Evolutionary conservation across 495 filamentous ascomycete species (phyloP).

Genomic region (Talaromyces borbonicus): DNA sequence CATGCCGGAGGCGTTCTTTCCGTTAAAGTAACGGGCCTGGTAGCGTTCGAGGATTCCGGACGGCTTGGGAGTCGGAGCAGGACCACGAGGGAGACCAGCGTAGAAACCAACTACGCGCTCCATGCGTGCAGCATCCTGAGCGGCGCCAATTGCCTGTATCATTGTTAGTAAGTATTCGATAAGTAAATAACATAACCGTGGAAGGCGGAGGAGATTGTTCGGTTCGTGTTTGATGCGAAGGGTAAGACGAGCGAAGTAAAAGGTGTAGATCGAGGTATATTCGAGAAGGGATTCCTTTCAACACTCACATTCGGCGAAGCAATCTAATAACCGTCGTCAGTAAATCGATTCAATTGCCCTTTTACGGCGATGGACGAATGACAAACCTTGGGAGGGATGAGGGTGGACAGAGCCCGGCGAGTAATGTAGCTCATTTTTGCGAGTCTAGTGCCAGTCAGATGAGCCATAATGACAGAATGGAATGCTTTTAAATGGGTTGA

Average conservation of each 20-base stretch:
- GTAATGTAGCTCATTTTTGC: conserved; percentile 83
- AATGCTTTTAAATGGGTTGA: neutral
- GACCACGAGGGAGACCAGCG: conserved; percentile 86
- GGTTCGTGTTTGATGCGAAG: neutral
- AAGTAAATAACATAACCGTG: neutral
- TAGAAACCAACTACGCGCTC: conserved; percentile 96
- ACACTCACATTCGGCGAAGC: conserved; percentile 92
- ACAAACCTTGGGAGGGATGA: conserved; percentile 94
- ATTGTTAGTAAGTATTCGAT: conserved; percentile 1
- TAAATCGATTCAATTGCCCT: neutral
- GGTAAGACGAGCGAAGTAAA: neutral
- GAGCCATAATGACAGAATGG: neutral
- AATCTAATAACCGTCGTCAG: conserved; percentile 44
- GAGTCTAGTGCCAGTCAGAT: conserved; percentile 13
- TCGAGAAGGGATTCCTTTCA: conserved; percentile 6
- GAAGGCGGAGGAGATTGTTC: neutral
- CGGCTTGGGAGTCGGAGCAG: conserved; percentile 68
- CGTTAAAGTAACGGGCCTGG: conserved; percentile 79
- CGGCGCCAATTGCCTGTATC: conserved; percentile 73
- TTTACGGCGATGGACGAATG: neutral
- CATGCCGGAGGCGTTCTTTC: conserved; percentile 74
- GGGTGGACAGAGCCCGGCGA: conserved; percentile 85
- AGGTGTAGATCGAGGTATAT: neutral
- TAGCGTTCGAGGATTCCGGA: conserved; percentile 78
- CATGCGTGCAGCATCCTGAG: conserved; percentile 92